A percentile compares a stretch with the other conserved stretches of the same genome.
Evolutionary conservation across 495 filamentous ascomycete species (phyloP).

Genomic region (Podospora bellae-mahoneyi): DNA sequence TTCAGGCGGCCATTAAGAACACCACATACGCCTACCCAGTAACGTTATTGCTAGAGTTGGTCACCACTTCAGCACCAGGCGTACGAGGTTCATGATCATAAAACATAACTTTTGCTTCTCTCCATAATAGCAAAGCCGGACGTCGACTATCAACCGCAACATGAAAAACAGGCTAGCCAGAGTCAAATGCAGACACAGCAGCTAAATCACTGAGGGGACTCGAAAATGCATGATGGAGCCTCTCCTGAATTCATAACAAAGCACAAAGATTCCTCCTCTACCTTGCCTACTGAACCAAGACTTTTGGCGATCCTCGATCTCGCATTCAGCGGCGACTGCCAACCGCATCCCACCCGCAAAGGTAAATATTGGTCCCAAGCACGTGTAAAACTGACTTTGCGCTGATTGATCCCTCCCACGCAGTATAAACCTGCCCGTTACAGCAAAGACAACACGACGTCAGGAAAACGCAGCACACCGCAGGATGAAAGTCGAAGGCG

Average conservation of each 20-base stretch:
- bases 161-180: neutral
- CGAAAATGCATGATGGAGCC: slow-evolving; percentile 40
- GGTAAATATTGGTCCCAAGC: slow-evolving; percentile 30
- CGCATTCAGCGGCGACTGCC: slow-evolving; percentile 33
- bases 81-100: neutral
- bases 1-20: too few relatives aligned
- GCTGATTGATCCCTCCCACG: slow-evolving; percentile 49
- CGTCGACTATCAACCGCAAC: neutral
- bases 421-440: slow-evolving; percentile 45
- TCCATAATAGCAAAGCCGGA: neutral
- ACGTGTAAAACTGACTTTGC: slow-evolving; percentile 51
- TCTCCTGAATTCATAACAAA: slow-evolving; percentile 51
- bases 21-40: neutral
- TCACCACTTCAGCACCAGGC: neutral
- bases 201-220: slow-evolving; percentile 1
- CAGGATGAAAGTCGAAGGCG: slow-evolving; percentile 38
- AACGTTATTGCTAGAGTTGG: neutral
- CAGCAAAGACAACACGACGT: slow-evolving; percentile 30
- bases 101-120: neutral
- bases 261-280: slow-evolving; percentile 44
- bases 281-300: slow-evolving; percentile 42
- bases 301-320: slow-evolving; percentile 57
- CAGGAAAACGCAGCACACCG: slow-evolving; percentile 37
- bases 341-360: slow-evolving; percentile 29
- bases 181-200: neutral